A percentile compares a stretch with the other conserved stretches of the same genome.
Evolutionary conservation across 1,139 yeast genomes (phyloP).

Genomic region (Hemisphaericaspora lyxosophila): DNA sequence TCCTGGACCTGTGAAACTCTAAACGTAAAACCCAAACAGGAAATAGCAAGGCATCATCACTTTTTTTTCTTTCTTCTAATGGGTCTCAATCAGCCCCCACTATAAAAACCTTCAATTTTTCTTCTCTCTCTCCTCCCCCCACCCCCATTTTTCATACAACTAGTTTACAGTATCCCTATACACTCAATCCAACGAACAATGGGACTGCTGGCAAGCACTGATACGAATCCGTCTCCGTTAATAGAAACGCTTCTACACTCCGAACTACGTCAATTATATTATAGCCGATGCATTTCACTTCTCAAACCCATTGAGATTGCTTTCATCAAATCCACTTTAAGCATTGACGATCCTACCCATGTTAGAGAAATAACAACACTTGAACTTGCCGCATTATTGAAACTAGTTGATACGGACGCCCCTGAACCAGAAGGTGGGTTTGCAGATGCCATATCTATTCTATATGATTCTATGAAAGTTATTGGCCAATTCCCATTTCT

Average conservation of each 20-base stretch:
- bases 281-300: conserved; percentile 18
- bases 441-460: conserved; percentile 13
- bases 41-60: no score
- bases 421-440: conserved; percentile 7
- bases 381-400: conserved; percentile 8
- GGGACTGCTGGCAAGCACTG: conserved; percentile 24
- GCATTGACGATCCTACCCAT: conserved; percentile 2
- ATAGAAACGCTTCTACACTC: neutral
- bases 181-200: conserved; percentile 12
- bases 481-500: conserved; percentile 36
- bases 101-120: no score
- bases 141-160: no score
- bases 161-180: no score
- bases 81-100: no score
- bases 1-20: no score
- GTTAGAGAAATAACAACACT: conserved; percentile 9
- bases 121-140: no score
- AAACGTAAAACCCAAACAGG: no score
- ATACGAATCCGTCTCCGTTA: no score
- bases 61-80: no score
- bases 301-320: conserved; percentile 27
- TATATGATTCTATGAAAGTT: conserved; percentile 26
- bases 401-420: conserved; percentile 3
- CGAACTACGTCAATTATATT: conserved; percentile 23
- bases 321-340: conserved; percentile 6